Evolutionary conservation across 495 filamentous ascomycete genomes (phyloP).

Genomic region (Pseudevernia furfuracea): DNA sequence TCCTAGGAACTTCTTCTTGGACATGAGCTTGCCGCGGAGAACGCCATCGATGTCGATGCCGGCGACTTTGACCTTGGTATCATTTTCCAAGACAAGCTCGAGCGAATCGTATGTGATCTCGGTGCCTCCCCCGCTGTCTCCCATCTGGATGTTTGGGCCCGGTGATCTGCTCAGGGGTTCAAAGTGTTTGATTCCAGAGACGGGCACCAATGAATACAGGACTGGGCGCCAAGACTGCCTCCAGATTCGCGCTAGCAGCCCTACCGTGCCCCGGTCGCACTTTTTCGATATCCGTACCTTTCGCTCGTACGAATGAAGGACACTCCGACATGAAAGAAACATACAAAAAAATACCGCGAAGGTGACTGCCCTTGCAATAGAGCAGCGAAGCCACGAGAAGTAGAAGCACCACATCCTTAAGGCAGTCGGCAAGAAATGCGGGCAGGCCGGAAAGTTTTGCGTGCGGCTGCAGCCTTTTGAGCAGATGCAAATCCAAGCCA

Average conservation of each 20-base stretch:
- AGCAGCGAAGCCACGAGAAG: too few relatives aligned
- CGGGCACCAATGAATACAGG: not conserved
- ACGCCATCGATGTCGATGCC: slow-evolving; percentile 88
- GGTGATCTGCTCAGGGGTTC: not conserved
- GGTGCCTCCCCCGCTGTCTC: not conserved
- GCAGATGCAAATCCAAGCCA: too few relatives aligned
- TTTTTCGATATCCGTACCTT: too few relatives aligned
- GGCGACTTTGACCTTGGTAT: slow-evolving; percentile 84
- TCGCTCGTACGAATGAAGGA: too few relatives aligned
- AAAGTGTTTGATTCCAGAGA: not conserved
- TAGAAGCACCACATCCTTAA: too few relatives aligned
- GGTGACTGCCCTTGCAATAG: too few relatives aligned
- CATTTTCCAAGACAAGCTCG: slow-evolving; percentile 57
- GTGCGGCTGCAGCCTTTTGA: too few relatives aligned
- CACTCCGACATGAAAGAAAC: too few relatives aligned
- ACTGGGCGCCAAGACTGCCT: not conserved
- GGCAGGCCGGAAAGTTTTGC: too few relatives aligned
- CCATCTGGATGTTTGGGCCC: not conserved
- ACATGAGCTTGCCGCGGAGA: slow-evolving; percentile 87
- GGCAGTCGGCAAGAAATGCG: too few relatives aligned
- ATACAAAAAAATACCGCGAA: too few relatives aligned
- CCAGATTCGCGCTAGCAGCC: not conserved
- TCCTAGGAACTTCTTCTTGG: slow-evolving; percentile 92
- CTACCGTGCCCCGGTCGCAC: too few relatives aligned
- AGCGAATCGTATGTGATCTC: slow-evolving; percentile 51